Evolutionary conservation across 2,329 filamentous ascomycete species (phyloP).

Genomic region (Penicillium sp.): DNA sequence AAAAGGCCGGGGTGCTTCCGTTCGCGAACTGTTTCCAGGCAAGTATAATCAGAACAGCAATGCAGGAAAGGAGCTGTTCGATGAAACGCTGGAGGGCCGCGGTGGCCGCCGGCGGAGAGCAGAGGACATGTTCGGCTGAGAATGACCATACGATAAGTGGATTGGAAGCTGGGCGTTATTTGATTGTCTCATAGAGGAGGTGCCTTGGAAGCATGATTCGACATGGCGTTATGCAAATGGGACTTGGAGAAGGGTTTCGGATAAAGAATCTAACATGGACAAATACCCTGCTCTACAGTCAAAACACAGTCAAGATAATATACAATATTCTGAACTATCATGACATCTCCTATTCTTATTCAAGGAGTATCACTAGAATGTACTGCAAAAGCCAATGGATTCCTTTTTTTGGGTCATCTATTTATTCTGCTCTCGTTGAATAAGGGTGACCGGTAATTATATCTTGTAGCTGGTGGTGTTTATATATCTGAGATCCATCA

Average conservation of each 20-base stretch:
- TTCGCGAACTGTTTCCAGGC: conserved; percentile 68
- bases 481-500: no score
- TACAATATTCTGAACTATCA: not conserved
- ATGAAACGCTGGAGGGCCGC: conserved; percentile 58
- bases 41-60: conserved; percentile 54
- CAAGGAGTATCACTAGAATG: no score
- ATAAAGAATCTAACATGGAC: conserved; percentile 10
- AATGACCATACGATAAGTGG: not conserved
- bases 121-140: conserved; percentile 69
- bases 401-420: no score
- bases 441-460: no score
- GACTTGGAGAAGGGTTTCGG: conserved; percentile 3
- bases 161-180: not conserved
- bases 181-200: not conserved
- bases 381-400: no score
- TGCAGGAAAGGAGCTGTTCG: conserved; percentile 68
- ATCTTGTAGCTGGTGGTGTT: no score
- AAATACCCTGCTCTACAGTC: conserved; percentile 11
- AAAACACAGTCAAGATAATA: not conserved
- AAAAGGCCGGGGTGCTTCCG: conserved; percentile 66
- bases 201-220: not conserved
- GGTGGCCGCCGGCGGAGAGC: conserved; percentile 63
- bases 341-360: no score
- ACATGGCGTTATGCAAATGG: conserved; percentile 17
- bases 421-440: no score